A percentile compares a stretch with the other conserved stretches of the same genome.
These are phyloP conservation scores for Vaccinium corymbosum DNA, from an alignment of 148 eudicot genomes.

Conservation along the genomic window DNA sequence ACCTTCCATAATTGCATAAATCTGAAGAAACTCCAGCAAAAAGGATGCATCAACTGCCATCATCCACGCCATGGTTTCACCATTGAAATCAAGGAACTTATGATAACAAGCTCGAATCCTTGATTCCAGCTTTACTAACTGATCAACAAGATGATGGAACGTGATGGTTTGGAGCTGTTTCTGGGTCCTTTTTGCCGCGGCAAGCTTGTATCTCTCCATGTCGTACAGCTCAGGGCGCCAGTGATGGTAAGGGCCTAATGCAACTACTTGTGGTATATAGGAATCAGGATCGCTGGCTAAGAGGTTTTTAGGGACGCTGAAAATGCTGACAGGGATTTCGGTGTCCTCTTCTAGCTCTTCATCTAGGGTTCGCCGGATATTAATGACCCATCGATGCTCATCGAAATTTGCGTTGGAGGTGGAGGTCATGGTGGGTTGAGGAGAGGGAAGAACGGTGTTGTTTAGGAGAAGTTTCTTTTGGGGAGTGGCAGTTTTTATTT, in stretches of 20 bases:
- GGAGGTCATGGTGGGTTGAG: conserved; percentile 14
- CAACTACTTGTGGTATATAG: conserved; percentile 41
- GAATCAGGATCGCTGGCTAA: conserved; percentile 34
- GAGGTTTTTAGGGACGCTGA: conserved; percentile 42
- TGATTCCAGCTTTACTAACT: conserved; percentile 21
- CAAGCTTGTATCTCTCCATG: conserved; percentile 40
- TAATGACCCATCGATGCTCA: conserved; percentile 38
- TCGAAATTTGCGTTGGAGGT: conserved; percentile 18
- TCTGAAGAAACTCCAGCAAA: conserved; percentile 36
- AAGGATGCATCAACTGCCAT: conserved; percentile 44
- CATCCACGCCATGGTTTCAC: conserved; percentile 34
- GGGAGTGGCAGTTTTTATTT: not conserved
- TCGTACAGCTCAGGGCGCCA: conserved; percentile 40
- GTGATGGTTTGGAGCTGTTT: conserved; percentile 17
- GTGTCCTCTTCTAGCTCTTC: conserved; percentile 34
- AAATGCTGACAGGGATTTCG: conserved; percentile 41
- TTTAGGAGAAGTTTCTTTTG: not conserved
- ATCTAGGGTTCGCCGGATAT: conserved; percentile 35
- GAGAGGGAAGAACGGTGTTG: not conserved
- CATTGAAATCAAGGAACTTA: conserved; percentile 25
- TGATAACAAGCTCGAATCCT: conserved; percentile 44
- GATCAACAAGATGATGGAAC: conserved; percentile 21
- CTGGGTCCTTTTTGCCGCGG: conserved; percentile 35
- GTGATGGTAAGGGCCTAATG: conserved; percentile 49
- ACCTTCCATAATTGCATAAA: conserved; percentile 3